Evolutionary conservation across 2,329 filamentous ascomycete species (phyloP), one percentile per base, ranked within the genome.

Genomic region (Botrytis byssoidea): DNA sequence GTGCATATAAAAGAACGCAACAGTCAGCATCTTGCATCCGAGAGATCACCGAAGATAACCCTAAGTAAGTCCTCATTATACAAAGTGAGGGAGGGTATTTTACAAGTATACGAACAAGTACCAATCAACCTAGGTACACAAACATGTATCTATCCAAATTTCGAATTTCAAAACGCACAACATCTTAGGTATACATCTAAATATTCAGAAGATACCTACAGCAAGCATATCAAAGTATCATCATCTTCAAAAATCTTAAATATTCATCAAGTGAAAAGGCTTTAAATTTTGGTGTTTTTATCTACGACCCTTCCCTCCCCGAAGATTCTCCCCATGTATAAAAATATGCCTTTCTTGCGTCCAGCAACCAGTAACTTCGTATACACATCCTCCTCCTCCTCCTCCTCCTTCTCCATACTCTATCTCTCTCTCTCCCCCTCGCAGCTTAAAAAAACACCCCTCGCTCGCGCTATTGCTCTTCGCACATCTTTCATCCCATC

Each of bases 251-350:
- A 66, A n/a, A 22, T 42, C 10, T 40, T 5, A n/a, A 42, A 55
- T 57, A 20, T 40, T 68, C 65, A 55, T 4, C 65, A 42, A 55
- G 65, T 55, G 37, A 57, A 57, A 65, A 57, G 35, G 16, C 51
- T 32, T 25, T 16, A 44, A 57, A 57, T 29, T 57, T 32, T 32
- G n/a, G 16, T 57, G 48, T 57, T 64, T 67, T 70, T 46, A 73
- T 79, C 74, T 77, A 77, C 74, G 65, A 74, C 74, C 74, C 16
- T 20, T 29, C 35, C 46, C 35, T 65, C 68, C 20, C 29, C 10
- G 4, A 35, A 35, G 37, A 40, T 55, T 18, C 14, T 25, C 57
- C 64, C 64, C 32, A 72, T 37, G 76, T 76, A 75, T 77, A 75
- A 70, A 70, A 70, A 61, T 51, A 61, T 42, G 66, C 48, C 64